Percentiles rank a stretch among this genome's conserved stretches.
Conservation (phyloP, 805 yeast species). For the Hanseniaspora lachancei region DNA sequence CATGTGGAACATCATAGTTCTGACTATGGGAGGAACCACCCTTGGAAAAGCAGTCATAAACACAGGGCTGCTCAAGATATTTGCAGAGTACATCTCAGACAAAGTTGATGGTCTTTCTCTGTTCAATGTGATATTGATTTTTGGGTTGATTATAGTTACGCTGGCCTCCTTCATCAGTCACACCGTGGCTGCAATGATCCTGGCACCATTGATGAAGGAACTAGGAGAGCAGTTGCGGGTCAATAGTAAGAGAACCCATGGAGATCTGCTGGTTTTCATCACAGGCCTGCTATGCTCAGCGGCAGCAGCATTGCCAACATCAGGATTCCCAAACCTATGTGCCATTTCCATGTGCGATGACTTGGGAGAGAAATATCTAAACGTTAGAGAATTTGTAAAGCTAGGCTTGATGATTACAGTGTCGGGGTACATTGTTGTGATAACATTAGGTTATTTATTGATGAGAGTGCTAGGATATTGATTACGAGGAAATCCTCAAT, state of each 20-base stretch:
- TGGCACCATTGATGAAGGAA: constrained; percentile 79
- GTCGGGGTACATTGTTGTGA: constrained; percentile 56
- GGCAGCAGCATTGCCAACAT: constrained; percentile 96
- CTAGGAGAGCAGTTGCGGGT: constrained; percentile 59
- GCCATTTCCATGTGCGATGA: constrained; percentile 92
- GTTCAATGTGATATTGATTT: constrained; percentile 59
- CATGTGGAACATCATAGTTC: constrained; percentile 88
- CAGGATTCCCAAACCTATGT: constrained; percentile 95
- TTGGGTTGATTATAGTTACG: constrained; percentile 67
- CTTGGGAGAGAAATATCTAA: constrained; percentile 77
- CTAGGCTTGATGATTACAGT: constrained; percentile 84
- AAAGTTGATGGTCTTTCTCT: constrained; percentile 55
- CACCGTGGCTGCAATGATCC: constrained; percentile 90
- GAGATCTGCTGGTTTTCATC: constrained; percentile 60
- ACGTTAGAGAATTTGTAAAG: constrained; percentile 73
- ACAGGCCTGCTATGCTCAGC: constrained; percentile 65
- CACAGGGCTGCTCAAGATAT: constrained; percentile 69
- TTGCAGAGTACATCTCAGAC: constrained; percentile 56
- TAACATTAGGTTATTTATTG: constrained; percentile 65
- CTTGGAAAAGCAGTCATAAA: constrained; percentile 89
- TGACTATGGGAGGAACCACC: constrained; percentile 97
- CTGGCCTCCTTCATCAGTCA: constrained; percentile 94
- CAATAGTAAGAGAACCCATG: constrained; percentile 48
- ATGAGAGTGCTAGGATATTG: constrained; percentile 48
- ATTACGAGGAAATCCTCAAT: background rate